phyloP scores from a whole-genome alignment of 805 yeast genomes.

The Candida boidinii region DNA sequence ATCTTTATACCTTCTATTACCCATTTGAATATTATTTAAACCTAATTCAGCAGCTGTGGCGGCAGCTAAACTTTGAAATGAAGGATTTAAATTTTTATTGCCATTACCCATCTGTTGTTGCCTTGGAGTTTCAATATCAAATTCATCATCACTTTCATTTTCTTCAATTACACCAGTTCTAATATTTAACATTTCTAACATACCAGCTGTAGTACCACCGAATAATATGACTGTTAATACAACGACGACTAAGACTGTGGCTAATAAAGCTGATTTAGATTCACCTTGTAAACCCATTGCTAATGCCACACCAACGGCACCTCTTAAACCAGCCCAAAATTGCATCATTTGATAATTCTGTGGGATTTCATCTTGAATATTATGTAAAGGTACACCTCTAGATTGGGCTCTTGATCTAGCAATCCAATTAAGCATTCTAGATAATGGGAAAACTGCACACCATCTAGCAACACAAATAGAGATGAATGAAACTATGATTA shows the following conservation, averaged over 20 bases:
- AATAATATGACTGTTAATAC: slow-evolving; percentile 92
- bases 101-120: no score
- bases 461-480: slow-evolving; percentile 93
- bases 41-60: no score
- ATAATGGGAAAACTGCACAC: slow-evolving; percentile 95
- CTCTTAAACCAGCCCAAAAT: slow-evolving; percentile 98
- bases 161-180: slow-evolving; percentile 86
- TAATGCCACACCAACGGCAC: slow-evolving; percentile 98
- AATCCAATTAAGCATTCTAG: slow-evolving; percentile 75
- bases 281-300: slow-evolving; percentile 98
- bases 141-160: slow-evolving; percentile 84
- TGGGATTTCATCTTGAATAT: slow-evolving; percentile 78
- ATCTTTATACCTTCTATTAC: no score
- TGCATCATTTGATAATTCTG: slow-evolving; percentile 97
- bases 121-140: slow-evolving; percentile 80
- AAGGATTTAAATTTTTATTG: no score
- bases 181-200: slow-evolving; percentile 92
- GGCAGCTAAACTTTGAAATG: no score
- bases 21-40: no score
- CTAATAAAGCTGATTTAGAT: slow-evolving; percentile 76
- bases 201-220: slow-evolving; percentile 98
- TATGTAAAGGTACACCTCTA: slow-evolving; percentile 27
- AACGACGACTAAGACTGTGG: slow-evolving; percentile 94
- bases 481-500: slow-evolving; percentile 82
- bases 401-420: slow-evolving; percentile 51